phyloP scores from a whole-genome alignment of 352 stramenopile genomes.

The Phytophthora agathidicida region DNA sequence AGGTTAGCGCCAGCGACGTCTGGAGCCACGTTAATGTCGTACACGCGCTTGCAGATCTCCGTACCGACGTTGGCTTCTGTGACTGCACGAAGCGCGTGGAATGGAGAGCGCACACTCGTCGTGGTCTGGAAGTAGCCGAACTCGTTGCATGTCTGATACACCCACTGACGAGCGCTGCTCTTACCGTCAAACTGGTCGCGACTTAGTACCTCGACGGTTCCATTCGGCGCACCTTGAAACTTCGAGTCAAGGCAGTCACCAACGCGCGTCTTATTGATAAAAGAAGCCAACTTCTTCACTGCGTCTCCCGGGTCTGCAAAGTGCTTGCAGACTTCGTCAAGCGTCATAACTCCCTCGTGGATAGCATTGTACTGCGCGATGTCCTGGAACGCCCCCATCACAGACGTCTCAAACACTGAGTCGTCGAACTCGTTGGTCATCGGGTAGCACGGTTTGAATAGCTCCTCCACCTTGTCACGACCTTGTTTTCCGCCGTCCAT shows the following conservation, averaged over 20 bases:
- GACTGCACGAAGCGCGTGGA: constrained; percentile 68
- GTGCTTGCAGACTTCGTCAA: constrained; percentile 68
- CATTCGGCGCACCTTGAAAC: constrained; percentile 71
- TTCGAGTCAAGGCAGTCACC: constrained; percentile 80
- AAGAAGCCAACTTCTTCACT: constrained; percentile 55
- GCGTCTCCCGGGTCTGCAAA: constrained; percentile 45
- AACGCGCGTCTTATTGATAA: constrained; percentile 60
- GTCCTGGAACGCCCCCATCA: constrained; percentile 83
- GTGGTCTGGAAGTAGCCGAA: constrained; percentile 90
- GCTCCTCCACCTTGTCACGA: constrained; percentile 45
- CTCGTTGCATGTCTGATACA: constrained; percentile 91
- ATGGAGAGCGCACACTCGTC: constrained; percentile 60
- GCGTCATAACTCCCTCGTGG: constrained; percentile 50
- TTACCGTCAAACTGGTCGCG: constrained; percentile 71
- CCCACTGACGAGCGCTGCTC: constrained; percentile 79
- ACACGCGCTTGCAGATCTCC: constrained; percentile 86
- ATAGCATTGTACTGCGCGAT: constrained; percentile 81
- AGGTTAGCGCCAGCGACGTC: constrained; percentile 72
- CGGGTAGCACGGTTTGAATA: constrained; percentile 73
- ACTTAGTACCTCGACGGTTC: constrained; percentile 66
- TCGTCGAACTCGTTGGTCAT: constrained; percentile 85
- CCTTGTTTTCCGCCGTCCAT: constrained; percentile 58
- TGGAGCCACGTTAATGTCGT: constrained; percentile 64
- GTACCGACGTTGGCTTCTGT: constrained; percentile 72
- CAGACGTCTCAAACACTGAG: constrained; percentile 75